Conservation (phyloP, 2,329 filamentous ascomycete species). For the Chrysoporthe austroafricana region DNA sequence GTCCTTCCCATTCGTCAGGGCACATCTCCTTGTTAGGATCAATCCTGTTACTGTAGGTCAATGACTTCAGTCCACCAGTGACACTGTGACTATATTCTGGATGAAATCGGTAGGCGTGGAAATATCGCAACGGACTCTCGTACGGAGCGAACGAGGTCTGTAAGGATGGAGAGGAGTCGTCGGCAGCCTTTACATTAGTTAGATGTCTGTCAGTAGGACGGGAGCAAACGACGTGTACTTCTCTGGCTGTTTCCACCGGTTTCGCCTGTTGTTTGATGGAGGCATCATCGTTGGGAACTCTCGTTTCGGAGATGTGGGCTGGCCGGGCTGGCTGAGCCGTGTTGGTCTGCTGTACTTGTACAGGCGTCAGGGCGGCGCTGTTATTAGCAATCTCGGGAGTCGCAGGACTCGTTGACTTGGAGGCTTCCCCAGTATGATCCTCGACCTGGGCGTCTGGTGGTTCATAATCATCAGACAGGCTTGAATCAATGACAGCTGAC, state of each 20-base stretch:
- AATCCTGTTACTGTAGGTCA: constrained; percentile 93
- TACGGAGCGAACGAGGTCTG: constrained; percentile 60
- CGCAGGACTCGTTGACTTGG: constrained; percentile 31
- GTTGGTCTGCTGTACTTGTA: neutral
- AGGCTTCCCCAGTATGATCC: constrained; percentile 30
- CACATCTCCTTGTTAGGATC: constrained; percentile 76
- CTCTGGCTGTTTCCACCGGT: constrained; percentile 39
- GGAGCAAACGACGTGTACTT: constrained; percentile 47
- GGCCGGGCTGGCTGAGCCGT: constrained; percentile 33
- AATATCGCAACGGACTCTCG: constrained; percentile 78
- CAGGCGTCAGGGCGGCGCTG: neutral
- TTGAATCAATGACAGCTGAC: constrained; percentile 29
- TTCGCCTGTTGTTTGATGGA: constrained; percentile 33
- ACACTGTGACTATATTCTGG: constrained; percentile 73
- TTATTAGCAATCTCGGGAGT: constrained; percentile 30
- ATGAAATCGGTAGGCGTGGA: constrained; percentile 90
- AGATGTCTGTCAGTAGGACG: constrained; percentile 27
- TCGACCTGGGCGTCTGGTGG: constrained; percentile 49
- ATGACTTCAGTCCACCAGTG: constrained; percentile 77
- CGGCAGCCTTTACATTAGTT: constrained; percentile 32
- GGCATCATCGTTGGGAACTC: constrained; percentile 31
- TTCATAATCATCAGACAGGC: constrained; percentile 57
- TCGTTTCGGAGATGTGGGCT: constrained; percentile 39
- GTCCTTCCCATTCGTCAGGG: constrained; percentile 71
- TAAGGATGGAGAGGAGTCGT: constrained; percentile 20